Percentiles rank a stretch among this genome's conserved stretches.
phyloP scores from a whole-genome alignment of 2,329 filamentous ascomycete genomes.

The Zopfia rhizophila region DNA sequence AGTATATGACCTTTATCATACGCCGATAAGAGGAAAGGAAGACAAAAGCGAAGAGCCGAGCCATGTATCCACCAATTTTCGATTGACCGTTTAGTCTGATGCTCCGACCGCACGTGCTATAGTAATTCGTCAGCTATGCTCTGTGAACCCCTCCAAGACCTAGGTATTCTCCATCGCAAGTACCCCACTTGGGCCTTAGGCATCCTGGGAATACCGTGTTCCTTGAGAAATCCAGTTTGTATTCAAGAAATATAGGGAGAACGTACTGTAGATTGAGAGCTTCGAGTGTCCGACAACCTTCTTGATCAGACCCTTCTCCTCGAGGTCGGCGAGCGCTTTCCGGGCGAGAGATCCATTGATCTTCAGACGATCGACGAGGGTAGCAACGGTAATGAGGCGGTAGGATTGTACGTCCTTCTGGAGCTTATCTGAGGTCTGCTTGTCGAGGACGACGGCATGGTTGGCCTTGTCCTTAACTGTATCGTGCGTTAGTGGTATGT shows the following conservation, averaged over 20 bases:
- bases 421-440: conserved; percentile 96
- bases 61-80: conserved; percentile 34
- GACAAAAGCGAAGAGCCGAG: conserved; percentile 45
- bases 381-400: conserved; percentile 98
- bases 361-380: conserved; percentile 99
- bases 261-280: conserved; percentile 97
- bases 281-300: conserved; percentile 96
- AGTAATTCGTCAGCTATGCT: too few relatives aligned
- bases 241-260: conserved; percentile 16
- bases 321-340: conserved; percentile 87
- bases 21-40: conserved; percentile 49
- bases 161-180: too few relatives aligned
- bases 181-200: too few relatives aligned
- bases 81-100: conserved; percentile 43
- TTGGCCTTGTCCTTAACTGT: conserved; percentile 99
- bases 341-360: conserved; percentile 98
- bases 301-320: conserved; percentile 99
- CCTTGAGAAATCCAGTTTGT: conserved; percentile 13
- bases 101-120: conserved; percentile 51
- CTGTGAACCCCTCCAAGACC: too few relatives aligned
- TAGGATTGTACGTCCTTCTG: conserved; percentile 99
- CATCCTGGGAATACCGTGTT: too few relatives aligned
- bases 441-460: conserved; percentile 99
- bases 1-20: conserved; percentile 20
- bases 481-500: conserved; percentile 37